Conservation (phyloP, 2,329 filamentous ascomycete genomes). For the Corinectria fuckeliana region DNA sequence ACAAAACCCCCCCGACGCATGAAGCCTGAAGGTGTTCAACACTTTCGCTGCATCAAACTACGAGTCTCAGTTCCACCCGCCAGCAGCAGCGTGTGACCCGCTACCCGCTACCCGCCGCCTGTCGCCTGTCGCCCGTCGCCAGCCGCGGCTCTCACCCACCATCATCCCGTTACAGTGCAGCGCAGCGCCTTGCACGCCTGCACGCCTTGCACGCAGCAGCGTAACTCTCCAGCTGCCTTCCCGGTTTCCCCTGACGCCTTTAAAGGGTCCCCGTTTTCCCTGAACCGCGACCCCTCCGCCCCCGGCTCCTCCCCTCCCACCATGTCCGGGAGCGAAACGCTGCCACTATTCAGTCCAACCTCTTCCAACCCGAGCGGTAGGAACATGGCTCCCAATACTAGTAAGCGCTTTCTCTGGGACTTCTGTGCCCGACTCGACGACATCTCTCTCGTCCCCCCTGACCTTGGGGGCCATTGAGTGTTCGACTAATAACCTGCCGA, state of each 20-base stretch:
- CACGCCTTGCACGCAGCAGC: no score
- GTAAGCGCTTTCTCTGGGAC: conserved; percentile 30
- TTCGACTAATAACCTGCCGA: not conserved
- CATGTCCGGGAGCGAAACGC: conserved; percentile 43
- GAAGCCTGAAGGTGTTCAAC: not conserved
- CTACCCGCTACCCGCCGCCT: no score
- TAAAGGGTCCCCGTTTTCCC: conserved; percentile 30
- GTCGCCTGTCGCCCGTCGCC: no score
- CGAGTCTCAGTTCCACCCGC: no score
- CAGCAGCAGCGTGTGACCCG: no score
- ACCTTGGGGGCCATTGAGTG: not conserved
- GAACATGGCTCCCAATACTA: conserved; percentile 45
- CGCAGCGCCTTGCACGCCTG: not conserved
- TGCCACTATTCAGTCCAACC: conserved; percentile 42
- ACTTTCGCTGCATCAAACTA: not conserved
- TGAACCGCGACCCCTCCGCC: conserved; percentile 29
- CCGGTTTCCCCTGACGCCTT: conserved; percentile 10
- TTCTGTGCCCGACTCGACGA: not conserved
- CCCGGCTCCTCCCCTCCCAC: conserved; percentile 35
- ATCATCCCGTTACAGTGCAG: not conserved
- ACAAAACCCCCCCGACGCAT: conserved; percentile 1
- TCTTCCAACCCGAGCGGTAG: conserved; percentile 35
- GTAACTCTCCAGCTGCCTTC: not conserved
- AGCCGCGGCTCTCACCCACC: not conserved
- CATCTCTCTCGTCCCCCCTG: not conserved